Percentiles rank a stretch among this genome's conserved stretches.
Evolutionary conservation across 2,329 filamentous ascomycete genomes (phyloP).

Genomic region (Colletotrichum lini): DNA sequence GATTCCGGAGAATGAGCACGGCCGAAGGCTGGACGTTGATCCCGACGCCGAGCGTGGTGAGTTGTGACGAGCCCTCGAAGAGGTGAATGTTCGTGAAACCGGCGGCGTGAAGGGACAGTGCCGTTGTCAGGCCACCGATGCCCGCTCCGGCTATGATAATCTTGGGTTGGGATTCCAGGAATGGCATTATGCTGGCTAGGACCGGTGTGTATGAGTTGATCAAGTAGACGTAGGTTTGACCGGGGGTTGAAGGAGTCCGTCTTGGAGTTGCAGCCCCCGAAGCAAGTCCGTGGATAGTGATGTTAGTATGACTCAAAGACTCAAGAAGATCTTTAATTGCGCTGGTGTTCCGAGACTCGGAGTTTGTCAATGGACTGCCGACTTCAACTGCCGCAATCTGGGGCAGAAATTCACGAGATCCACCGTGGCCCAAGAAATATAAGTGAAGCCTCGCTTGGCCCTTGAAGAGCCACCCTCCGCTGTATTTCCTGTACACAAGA

Average conservation of each 20-base stretch:
- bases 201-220: not conserved
- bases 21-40: conserved; percentile 32
- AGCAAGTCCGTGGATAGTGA: not conserved
- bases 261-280: not conserved
- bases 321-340: not conserved
- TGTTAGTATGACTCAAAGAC: not conserved
- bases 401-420: conserved; percentile 1
- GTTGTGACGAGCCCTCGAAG: conserved; percentile 30
- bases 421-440: not conserved
- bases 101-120: conserved; percentile 34
- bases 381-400: conserved; percentile 11
- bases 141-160: conserved; percentile 49
- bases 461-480: not conserved
- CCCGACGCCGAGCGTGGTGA: conserved; percentile 33
- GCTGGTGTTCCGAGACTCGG: not conserved
- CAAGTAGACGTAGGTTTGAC: not conserved
- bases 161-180: conserved; percentile 28
- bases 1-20: conserved; percentile 31
- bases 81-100: conserved; percentile 34
- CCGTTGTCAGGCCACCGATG: conserved; percentile 32
- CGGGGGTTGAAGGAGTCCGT: not conserved
- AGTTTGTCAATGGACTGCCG: not conserved
- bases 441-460: not conserved
- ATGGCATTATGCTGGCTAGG: not conserved
- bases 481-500: not conserved